Evolutionary conservation across 495 filamentous ascomycete species (phyloP).

Genomic region (Penicillium dipodomyicola): DNA sequence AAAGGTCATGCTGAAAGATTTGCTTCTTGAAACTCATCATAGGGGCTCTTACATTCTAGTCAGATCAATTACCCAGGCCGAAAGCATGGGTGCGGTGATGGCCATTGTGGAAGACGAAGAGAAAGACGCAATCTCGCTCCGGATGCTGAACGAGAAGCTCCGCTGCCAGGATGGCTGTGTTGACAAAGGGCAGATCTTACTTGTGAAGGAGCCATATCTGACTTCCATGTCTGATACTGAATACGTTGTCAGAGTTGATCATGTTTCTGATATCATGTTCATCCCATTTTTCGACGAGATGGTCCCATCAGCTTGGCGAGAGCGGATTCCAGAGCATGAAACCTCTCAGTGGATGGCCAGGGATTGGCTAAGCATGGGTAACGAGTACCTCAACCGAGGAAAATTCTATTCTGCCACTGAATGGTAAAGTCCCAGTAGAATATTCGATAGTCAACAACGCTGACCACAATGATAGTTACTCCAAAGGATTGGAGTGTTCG

Average conservation of each 20-base stretch:
- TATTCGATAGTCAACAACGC: neutral
- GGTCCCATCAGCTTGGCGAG: slow-evolving; percentile 36
- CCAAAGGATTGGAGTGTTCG: slow-evolving; percentile 24
- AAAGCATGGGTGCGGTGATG: slow-evolving; percentile 39
- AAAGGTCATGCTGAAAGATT: slow-evolving; percentile 26
- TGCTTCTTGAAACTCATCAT: slow-evolving; percentile 49
- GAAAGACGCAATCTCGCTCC: slow-evolving; percentile 40
- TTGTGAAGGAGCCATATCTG: slow-evolving; percentile 55
- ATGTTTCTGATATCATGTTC: slow-evolving; percentile 46
- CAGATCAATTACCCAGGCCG: slow-evolving; percentile 36
- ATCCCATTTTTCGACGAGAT: slow-evolving; percentile 27
- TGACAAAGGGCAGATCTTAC: slow-evolving; percentile 28
- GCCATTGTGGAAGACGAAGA: slow-evolving; percentile 50
- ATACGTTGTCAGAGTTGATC: slow-evolving; percentile 49
- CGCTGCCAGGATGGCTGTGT: slow-evolving; percentile 25
- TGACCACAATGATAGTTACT: slow-evolving; percentile 22
- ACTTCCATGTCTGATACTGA: slow-evolving; percentile 31
- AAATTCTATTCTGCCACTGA: slow-evolving; percentile 22
- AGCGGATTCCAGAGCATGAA: slow-evolving; percentile 6
- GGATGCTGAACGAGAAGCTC: slow-evolving; percentile 39
- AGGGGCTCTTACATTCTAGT: slow-evolving; percentile 44
- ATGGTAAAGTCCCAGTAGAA: slow-evolving; percentile 13
- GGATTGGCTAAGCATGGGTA: slow-evolving; percentile 37
- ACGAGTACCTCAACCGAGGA: slow-evolving; percentile 26
- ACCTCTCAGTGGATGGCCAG: slow-evolving; percentile 21